Base-by-base conservation (phyloP, 2,329 filamentous ascomycete genomes). In the Alternaria brassicicola region DNA sequence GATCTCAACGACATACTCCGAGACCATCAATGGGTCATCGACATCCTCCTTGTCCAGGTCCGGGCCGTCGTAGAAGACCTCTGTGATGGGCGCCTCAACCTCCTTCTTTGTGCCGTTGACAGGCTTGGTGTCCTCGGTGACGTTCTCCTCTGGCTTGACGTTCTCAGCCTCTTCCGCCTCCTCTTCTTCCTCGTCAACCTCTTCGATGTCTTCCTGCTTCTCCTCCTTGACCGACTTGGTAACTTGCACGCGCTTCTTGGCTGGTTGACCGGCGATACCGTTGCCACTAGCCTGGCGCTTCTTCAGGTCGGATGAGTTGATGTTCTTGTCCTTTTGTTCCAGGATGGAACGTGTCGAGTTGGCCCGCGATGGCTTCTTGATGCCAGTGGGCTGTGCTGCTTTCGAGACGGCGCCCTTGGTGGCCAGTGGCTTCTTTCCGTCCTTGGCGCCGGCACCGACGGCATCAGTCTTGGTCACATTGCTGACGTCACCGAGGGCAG, bases 1-100 rank as follows among this genome's bases (percentile, higher is more conserved):
- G 74, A 99, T 98, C 75, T 99, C 95, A 59, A 89, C 89, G 48
- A 96, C 93, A 73, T 99, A 99, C 78, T 98, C 95, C 50, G 95
- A 92, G 64, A 96, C 95, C 95, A 99, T 98, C 70, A 97, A 84
- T 25, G 96, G 96, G 74, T 99, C 95, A 67, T 96, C 92, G 49
- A 90, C 77, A 71, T 99, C 95, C 77, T 98, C 95, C 48, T 83
- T 84, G 74, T 98, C 95, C 28, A 97, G 84, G 69, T 95, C 84
- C 1, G 75, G 71, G 21, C 83, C 75, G 9, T 62, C 62, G 35
- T 78, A 55, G 52, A 59, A 59, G 46, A 59, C 67, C 59, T 78
- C 55, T 60, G 62, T 51, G 72, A 74, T 26, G 65, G 57, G 41
- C 53, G 62, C 57, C 42, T 67, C 63, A 5, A 55, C 51, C 45